Evolutionary conservation across 2,329 filamentous ascomycete species (phyloP).

Genomic region (Pseudomassariella vexata): DNA sequence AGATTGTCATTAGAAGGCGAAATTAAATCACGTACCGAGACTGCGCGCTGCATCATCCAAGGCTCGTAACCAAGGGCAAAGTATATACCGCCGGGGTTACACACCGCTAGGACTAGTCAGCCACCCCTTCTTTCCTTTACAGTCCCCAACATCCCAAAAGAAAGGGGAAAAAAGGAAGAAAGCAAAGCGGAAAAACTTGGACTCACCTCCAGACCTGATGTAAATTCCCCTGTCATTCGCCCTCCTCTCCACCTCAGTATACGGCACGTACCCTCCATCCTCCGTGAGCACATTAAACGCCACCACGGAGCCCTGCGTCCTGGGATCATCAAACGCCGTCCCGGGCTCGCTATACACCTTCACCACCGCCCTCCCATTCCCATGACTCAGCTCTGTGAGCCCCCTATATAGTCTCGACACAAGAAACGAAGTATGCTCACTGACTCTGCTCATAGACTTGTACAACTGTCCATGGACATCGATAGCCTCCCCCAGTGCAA

Average conservation of each 20-base stretch:
- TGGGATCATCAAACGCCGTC: constrained; percentile 42
- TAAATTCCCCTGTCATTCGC: constrained; percentile 52
- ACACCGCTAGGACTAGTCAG: constrained; percentile 32
- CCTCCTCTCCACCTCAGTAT: constrained; percentile 51
- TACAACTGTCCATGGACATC: constrained; percentile 50
- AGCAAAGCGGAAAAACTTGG: no score
- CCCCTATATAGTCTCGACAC: constrained; percentile 41
- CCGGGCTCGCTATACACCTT: constrained; percentile 49
- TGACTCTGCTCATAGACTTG: constrained; percentile 52
- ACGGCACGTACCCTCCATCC: constrained; percentile 48
- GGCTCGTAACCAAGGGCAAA: constrained; percentile 44
- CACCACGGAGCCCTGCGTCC: constrained; percentile 53
- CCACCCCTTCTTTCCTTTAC: no score
- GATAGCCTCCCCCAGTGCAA: constrained; percentile 56
- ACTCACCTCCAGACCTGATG: constrained; percentile 50
- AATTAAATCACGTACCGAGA: no score
- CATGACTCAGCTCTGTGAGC: constrained; percentile 42
- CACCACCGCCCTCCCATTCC: constrained; percentile 45
- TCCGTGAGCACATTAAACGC: constrained; percentile 56
- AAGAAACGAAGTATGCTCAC: constrained; percentile 50
- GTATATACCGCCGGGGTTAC: constrained; percentile 40
- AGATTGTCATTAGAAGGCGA: no score
- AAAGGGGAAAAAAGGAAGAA: no score
- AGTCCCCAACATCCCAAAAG: no score
- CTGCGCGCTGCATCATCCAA: constrained; percentile 48